These are phyloP conservation scores for Cadophora malorum DNA, from an alignment of 2,329 filamentous ascomycete species.

Conservation along the genomic window DNA sequence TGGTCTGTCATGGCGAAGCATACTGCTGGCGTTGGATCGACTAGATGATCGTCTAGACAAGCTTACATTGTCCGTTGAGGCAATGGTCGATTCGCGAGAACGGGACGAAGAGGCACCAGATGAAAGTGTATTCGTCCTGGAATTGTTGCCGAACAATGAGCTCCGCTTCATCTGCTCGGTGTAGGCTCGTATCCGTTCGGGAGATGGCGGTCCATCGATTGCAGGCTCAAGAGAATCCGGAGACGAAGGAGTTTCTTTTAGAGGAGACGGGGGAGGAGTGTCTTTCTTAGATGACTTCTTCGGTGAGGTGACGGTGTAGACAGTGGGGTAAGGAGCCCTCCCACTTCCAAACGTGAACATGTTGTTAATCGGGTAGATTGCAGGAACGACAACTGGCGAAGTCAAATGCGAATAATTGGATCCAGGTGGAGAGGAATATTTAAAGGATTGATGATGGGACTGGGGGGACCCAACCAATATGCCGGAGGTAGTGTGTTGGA, in stretches of 20 bases:
- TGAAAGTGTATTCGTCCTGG: conserved; percentile 54
- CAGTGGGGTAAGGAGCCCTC: conserved; percentile 29
- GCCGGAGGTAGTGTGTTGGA: conserved; percentile 26
- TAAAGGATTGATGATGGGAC: conserved; percentile 23
- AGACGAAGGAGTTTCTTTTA: conserved; percentile 27
- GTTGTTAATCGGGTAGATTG: conserved; percentile 37
- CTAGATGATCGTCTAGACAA: conserved; percentile 63
- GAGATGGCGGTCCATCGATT: conserved; percentile 66
- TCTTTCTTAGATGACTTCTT: conserved; percentile 32
- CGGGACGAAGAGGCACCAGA: conserved; percentile 62
- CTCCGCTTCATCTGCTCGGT: conserved; percentile 64
- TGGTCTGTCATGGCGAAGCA: conserved; percentile 57
- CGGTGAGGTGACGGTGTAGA: conserved; percentile 23
- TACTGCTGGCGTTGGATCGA: conserved; percentile 60
- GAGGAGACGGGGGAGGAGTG: conserved; percentile 24
- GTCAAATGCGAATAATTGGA: conserved; percentile 26
- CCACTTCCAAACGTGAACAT: conserved; percentile 37
- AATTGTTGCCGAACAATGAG: conserved; percentile 55
- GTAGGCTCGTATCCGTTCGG: conserved; percentile 63
- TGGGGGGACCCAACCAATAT: conserved; percentile 33
- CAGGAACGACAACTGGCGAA: conserved; percentile 32
- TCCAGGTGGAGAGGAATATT: conserved; percentile 33
- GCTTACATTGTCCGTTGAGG: conserved; percentile 44
- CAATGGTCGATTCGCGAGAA: conserved; percentile 48
- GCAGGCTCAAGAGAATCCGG: conserved; percentile 61